Percentiles rank a stretch among this genome's conserved stretches.
These are phyloP conservation scores for Lentinula aciculospora DNA, from an alignment of 768 basidiomycete genomes.

Conservation along the genomic window DNA sequence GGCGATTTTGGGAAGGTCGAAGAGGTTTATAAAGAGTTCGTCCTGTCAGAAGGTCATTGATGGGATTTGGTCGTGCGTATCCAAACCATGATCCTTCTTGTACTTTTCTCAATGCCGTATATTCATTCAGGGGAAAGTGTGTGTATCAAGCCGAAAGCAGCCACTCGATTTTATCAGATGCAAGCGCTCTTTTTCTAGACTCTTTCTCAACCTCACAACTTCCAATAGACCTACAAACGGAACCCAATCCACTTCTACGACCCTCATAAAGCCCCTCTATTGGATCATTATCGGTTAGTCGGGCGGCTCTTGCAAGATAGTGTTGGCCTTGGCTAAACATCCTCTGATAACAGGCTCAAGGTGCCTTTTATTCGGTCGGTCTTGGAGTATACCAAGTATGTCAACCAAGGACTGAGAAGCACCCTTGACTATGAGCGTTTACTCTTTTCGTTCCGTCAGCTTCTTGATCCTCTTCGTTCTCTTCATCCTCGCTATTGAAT, in stretches of 20 bases:
- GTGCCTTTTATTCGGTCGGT: constrained; percentile 90
- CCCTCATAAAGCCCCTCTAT: constrained; percentile 86
- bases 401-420: background rate
- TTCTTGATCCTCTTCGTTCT: constrained; percentile 78
- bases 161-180: constrained; percentile 88
- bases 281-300: constrained; percentile 88
- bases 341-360: constrained; percentile 55
- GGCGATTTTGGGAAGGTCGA: constrained; percentile 62
- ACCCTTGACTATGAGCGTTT: background rate
- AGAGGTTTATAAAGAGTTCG: constrained; percentile 84
- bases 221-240: constrained; percentile 82
- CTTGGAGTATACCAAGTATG: constrained; percentile 82
- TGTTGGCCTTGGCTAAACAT: background rate
- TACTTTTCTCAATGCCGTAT: background rate
- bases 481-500: constrained; percentile 77
- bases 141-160: constrained; percentile 87
- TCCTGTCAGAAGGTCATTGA: constrained; percentile 90
- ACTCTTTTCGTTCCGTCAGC: constrained; percentile 26
- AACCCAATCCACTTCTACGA: constrained; percentile 93
- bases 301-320: background rate
- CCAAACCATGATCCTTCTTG: background rate
- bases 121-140: constrained; percentile 58
- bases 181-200: constrained; percentile 24
- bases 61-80: constrained; percentile 67
- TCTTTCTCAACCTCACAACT: background rate